Evolutionary conservation across 108 stramenopile genomes (phyloP).

Genomic region (Skeletonema tropicum): DNA sequence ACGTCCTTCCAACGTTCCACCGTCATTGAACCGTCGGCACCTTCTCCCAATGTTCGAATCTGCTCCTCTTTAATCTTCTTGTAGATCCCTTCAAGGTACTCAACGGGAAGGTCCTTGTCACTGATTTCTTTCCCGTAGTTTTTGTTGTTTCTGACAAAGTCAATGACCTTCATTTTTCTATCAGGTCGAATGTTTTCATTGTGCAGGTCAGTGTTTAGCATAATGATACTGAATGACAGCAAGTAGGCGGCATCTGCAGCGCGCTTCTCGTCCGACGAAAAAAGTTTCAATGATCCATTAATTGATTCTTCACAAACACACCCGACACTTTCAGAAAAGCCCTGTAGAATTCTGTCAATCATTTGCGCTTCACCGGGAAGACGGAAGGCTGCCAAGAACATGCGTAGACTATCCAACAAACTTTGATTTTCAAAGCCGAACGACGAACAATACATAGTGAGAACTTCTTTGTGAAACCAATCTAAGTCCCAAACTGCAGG

Average conservation of each 20-base stretch:
- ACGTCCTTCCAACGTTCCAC: conserved; percentile 92
- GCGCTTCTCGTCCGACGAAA: conserved; percentile 83
- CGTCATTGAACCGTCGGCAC: conserved; percentile 88
- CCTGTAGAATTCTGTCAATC: conserved; percentile 89
- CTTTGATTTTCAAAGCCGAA: conserved; percentile 89
- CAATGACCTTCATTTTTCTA: conserved; percentile 89
- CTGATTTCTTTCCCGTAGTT: conserved; percentile 94
- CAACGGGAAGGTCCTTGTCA: conserved; percentile 85
- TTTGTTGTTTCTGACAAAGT: conserved; percentile 91
- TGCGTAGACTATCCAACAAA: conserved; percentile 86
- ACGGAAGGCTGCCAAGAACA: conserved; percentile 94
- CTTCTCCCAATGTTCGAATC: conserved; percentile 89
- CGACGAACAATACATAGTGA: conserved; percentile 70
- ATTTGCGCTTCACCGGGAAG: conserved; percentile 94
- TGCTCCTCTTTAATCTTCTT: conserved; percentile 84
- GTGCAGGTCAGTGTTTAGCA: conserved; percentile 99
- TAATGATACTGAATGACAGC: conserved; percentile 95
- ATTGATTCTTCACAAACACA: conserved; percentile 78
- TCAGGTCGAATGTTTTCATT: conserved; percentile 95
- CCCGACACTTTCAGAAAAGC: conserved; percentile 88
- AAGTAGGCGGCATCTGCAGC: conserved; percentile 93
- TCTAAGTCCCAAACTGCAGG: conserved; percentile 76
- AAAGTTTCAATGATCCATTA: conserved; percentile 58
- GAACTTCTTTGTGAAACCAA: conserved; percentile 90
- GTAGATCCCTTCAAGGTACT: conserved; percentile 89